phyloP scores from a whole-genome alignment of 1,139 yeast species.

The Geotrichum aggregatum region DNA sequence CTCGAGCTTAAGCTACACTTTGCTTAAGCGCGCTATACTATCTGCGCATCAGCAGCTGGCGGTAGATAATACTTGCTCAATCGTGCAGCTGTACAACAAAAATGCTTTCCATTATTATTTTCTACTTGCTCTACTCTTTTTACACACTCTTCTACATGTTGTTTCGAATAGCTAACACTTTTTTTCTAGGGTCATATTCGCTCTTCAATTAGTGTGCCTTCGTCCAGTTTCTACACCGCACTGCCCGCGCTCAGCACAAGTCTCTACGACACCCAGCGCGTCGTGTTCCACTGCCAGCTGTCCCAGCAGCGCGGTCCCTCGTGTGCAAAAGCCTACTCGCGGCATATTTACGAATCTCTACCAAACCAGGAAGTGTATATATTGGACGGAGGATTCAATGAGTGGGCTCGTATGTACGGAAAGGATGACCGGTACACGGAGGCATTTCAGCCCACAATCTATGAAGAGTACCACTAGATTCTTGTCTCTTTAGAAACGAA shows the following conservation, averaged over 20 bases:
- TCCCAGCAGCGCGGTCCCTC: conserved; percentile 90
- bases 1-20: too few species aligned
- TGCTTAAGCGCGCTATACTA: too few species aligned
- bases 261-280: conserved; percentile 45
- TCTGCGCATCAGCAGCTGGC: too few species aligned
- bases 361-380: conserved; percentile 58
- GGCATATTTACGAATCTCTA: conserved; percentile 44
- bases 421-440: conserved; percentile 5
- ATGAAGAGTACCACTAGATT: too few species aligned
- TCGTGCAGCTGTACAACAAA: too few species aligned
- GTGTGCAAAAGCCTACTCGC: conserved; percentile 63
- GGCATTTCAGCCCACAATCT: conserved; percentile 5
- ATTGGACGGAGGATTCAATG: conserved; percentile 75
- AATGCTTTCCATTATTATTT: too few species aligned
- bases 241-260: conserved; percentile 45
- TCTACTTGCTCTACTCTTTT: conserved; percentile 20
- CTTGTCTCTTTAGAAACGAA: too few species aligned
- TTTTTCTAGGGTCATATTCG: conserved; percentile 58
- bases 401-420: conserved; percentile 78
- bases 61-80: too few species aligned
- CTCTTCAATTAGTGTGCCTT: conserved; percentile 59
- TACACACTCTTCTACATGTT: conserved; percentile 20
- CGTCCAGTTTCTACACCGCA: conserved; percentile 45
- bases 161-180: conserved; percentile 1
- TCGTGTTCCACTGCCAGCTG: conserved; percentile 85